Evolutionary conservation across 495 filamentous ascomycete species (phyloP).

Genomic region (Penicillium samsonianum): DNA sequence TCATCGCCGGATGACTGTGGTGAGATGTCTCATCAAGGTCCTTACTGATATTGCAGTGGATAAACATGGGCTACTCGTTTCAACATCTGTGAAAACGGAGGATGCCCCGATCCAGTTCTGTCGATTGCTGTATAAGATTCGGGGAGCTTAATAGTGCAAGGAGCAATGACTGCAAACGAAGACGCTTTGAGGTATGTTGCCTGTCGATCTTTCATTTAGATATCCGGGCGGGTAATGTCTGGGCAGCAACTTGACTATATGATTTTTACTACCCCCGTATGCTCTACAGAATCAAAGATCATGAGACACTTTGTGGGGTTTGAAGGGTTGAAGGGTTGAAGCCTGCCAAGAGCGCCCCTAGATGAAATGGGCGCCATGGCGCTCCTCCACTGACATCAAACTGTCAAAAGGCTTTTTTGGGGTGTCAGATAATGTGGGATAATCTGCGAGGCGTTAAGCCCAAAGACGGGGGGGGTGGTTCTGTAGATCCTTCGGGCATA

Average conservation of each 20-base stretch:
- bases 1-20: conserved; percentile 9
- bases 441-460: conserved; percentile 12
- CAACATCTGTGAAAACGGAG: conserved; percentile 29
- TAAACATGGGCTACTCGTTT: conserved; percentile 16
- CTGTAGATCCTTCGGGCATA: conserved; percentile 19
- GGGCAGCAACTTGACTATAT: not conserved
- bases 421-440: not conserved
- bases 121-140: conserved; percentile 2
- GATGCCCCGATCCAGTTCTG: conserved; percentile 26
- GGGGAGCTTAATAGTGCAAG: not conserved
- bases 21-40: conserved; percentile 6
- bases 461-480: not conserved
- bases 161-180: not conserved
- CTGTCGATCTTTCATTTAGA: not conserved
- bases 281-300: conserved; percentile 1
- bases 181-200: not conserved
- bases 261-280: not conserved
- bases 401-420: not conserved
- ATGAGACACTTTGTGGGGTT: conserved; percentile 19
- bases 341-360: conserved; percentile 12
- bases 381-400: conserved; percentile 9
- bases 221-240: not conserved
- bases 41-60: conserved; percentile 10
- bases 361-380: conserved; percentile 10
- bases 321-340: not conserved